Base-by-base conservation (phyloP, 768 basidiomycete species). In the Termitomyces heimii region DNA sequence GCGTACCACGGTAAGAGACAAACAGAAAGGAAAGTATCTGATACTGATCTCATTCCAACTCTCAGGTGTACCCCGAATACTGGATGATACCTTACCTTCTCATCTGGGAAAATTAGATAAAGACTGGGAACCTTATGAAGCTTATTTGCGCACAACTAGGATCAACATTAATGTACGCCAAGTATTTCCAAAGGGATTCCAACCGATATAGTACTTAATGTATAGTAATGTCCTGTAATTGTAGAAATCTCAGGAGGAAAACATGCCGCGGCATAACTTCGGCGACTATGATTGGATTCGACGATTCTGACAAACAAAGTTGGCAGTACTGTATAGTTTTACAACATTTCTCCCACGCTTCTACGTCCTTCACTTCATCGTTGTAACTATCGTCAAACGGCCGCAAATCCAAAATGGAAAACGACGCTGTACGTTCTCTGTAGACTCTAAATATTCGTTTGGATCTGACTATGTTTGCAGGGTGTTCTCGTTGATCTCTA, bases 401-500 rank as follows among this genome's bases (percentile, higher is more conserved):
- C 53, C 49, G 31, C 18, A 43, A 59, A 58, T 53, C 34, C 61
- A 65, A 66, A 73, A 93, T 93, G 91, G 89, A 93, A 85, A 93
- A 93, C 89, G 91, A 92, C 73, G 84, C 87, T 77, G 91, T 90
- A 70, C 61, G 86, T 74, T 3, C 7, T 28, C 16, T 22, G 45
- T 20, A n/a, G n/a, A 13, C 35, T 12, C 29, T 44, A 24, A 16
- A 32, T 2, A 3, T 5, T 12, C 13, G 22, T n/a, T n/a, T 5
- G 24, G n/a, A 16, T 31, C 49, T 62, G n/a, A 55, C 31, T 9
- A 3, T n/a, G 12, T 44, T 42, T 2, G 1, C 20, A 97, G 92
- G 96, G 97, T 78, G 82, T 92, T 73, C 95, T 99, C 74, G 97
- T 99, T 71, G 97, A 98, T 83, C 94, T 99, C 77, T 99, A 99